Percentiles rank a stretch among this genome's conserved stretches.
These are phyloP conservation scores for Podospora conica DNA, from an alignment of 495 filamentous ascomycete species.

Conservation along the genomic window DNA sequence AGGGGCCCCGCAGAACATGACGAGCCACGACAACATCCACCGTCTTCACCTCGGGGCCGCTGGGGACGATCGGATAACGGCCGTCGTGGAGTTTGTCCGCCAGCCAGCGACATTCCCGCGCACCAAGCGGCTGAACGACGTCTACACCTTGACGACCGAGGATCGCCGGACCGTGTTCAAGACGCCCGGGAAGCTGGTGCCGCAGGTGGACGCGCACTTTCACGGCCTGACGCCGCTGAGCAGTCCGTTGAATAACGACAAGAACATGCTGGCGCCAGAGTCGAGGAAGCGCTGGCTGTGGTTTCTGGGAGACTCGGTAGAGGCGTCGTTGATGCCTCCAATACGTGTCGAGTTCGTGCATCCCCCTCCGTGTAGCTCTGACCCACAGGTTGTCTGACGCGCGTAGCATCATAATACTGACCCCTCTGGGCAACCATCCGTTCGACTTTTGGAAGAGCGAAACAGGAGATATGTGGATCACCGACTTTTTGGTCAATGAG, in stretches of 20 bases:
- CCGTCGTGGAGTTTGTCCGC: not conserved
- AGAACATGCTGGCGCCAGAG: not conserved
- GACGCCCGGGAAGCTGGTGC: not conserved
- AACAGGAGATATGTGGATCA: not conserved
- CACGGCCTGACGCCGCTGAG: not conserved
- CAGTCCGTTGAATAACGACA: not conserved
- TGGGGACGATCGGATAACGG: not conserved
- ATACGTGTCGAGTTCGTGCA: too few relatives aligned
- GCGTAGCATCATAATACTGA: not conserved
- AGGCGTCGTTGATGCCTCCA: not conserved
- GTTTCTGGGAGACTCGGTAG: not conserved
- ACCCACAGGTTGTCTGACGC: not conserved
- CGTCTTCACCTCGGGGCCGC: not conserved
- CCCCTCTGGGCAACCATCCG: not conserved
- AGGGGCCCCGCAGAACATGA: too few relatives aligned
- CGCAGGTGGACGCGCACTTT: not conserved
- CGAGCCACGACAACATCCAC: not conserved
- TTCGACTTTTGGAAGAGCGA: not conserved
- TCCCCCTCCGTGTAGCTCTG: not conserved
- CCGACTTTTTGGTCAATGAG: not conserved
- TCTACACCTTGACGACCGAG: not conserved
- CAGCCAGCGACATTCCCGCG: not conserved
- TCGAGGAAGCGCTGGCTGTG: not conserved
- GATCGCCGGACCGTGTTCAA: not conserved
- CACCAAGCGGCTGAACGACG: not conserved